Evolutionary conservation across 371 early-diverging fungal genomes (phyloP).

Genomic region (Batkoa obscura): DNA sequence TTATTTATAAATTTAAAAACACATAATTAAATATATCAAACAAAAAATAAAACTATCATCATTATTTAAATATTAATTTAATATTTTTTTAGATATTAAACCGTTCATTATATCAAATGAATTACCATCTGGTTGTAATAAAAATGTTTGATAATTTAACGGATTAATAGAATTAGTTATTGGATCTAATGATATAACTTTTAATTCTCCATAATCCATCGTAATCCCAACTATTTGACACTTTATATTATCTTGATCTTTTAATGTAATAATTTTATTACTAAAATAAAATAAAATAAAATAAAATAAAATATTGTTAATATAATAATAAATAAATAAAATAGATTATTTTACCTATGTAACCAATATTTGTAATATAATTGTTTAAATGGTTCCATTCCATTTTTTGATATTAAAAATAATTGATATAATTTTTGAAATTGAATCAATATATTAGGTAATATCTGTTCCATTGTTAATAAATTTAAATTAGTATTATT

Average conservation of each 20-base stretch:
- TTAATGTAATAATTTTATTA: constrained; percentile 44
- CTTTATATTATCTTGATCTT: constrained; percentile 25
- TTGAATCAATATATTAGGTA: constrained; percentile 49
- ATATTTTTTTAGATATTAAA: constrained; percentile 46
- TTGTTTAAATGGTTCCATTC: constrained; percentile 54
- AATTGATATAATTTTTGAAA: constrained; percentile 50
- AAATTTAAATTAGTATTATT: constrained; percentile 18
- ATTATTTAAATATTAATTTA: no score
- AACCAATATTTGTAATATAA: constrained; percentile 70
- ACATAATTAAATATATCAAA: no score
- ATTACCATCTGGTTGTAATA: constrained; percentile 87
- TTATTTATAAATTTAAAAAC: no score
- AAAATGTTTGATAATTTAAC: constrained; percentile 19
- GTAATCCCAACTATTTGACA: constrained; percentile 62
- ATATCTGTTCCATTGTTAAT: constrained; percentile 43
- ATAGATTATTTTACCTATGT: constrained; percentile 33
- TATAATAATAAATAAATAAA: background rate
- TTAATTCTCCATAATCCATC: constrained; percentile 48
- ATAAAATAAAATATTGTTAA: background rate
- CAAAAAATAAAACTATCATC: no score
- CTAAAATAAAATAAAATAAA: constrained; percentile 7
- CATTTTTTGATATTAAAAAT: constrained; percentile 29
- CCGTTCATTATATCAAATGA: constrained; percentile 90
- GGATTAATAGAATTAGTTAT: constrained; percentile 10
- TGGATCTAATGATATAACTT: constrained; percentile 34